Conservation (phyloP, 805 yeast species). For the Kurtzmaniella cleridarum region DNA sequence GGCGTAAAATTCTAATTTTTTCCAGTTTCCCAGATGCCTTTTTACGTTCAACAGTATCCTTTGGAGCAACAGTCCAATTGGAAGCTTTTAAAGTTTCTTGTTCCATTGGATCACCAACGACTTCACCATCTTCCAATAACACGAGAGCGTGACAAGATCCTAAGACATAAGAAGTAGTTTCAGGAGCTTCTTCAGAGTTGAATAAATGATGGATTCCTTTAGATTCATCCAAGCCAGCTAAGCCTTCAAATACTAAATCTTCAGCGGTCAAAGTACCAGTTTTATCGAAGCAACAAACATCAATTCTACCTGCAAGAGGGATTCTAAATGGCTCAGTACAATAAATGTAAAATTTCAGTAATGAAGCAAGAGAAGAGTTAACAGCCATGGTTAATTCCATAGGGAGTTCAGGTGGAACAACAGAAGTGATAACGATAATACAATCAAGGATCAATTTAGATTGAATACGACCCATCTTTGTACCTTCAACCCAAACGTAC, state of each 20-base stretch:
- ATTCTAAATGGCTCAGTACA: constrained; percentile 99
- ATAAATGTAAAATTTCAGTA: constrained; percentile 81
- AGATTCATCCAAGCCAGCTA: constrained; percentile 67
- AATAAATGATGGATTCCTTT: constrained; percentile 49
- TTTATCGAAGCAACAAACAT: constrained; percentile 97
- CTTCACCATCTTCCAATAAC: constrained; percentile 89
- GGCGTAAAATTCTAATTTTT: constrained; percentile 71
- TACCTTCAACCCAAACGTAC: constrained; percentile 98
- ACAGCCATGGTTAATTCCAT: constrained; percentile 99
- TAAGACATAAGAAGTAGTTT: constrained; percentile 61
- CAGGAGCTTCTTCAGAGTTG: constrained; percentile 60
- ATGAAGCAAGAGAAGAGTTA: constrained; percentile 81
- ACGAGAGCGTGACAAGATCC: constrained; percentile 98
- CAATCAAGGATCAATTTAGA: constrained; percentile 92
- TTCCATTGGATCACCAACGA: constrained; percentile 99
- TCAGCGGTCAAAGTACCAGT: constrained; percentile 98
- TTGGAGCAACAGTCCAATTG: constrained; percentile 75
- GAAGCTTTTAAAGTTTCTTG: constrained; percentile 88
- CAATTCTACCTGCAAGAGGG: constrained; percentile 96
- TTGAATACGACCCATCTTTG: constrained; percentile 90
- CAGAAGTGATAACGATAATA: constrained; percentile 92
- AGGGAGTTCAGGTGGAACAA: constrained; percentile 97
- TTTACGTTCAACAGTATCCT: constrained; percentile 59
- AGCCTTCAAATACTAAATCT: constrained; percentile 92
- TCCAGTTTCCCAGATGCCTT: constrained; percentile 23